Conservation (phyloP, 163 green algal species). For the Chlorella variabilis region DNA sequence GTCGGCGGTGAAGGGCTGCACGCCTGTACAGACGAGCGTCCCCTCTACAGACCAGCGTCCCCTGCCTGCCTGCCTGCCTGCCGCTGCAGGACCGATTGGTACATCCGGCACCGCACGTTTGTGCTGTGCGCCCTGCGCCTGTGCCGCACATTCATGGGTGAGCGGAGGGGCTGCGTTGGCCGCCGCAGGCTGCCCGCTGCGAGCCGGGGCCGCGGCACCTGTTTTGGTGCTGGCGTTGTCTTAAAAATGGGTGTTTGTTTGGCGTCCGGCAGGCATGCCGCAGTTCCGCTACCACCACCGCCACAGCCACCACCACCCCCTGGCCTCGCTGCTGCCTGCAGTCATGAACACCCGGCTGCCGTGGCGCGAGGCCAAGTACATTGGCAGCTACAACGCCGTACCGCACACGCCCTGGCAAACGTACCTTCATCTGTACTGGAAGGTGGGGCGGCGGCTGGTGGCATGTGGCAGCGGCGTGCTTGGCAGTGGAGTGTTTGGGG, state of each 20-base stretch:
- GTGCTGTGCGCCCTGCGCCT: not conserved
- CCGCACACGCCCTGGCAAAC: too few relatives aligned
- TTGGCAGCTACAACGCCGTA: not conserved
- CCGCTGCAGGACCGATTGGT: not conserved
- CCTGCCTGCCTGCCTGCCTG: too few relatives aligned
- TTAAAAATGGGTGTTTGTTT: too few relatives aligned
- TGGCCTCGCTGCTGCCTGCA: not conserved
- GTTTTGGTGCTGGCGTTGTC: too few relatives aligned
- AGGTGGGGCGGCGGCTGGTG: not conserved
- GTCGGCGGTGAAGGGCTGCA: too few relatives aligned
- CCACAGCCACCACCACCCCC: not conserved
- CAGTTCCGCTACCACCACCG: not conserved
- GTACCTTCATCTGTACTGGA: not conserved
- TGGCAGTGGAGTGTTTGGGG: not conserved
- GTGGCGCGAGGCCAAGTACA: not conserved
- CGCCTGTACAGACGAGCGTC: too few relatives aligned
- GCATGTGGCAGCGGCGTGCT: not conserved
- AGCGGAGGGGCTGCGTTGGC: not conserved
- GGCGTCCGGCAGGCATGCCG: too few relatives aligned
- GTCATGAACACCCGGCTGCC: not conserved
- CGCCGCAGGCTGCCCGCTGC: too few relatives aligned
- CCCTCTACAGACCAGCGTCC: too few relatives aligned
- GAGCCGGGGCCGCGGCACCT: too few relatives aligned
- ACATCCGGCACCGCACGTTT: not conserved
- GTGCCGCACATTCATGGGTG: conserved; percentile 9